Conservation (phyloP, 2,329 filamentous ascomycete genomes). For the Didymella glomerata region DNA sequence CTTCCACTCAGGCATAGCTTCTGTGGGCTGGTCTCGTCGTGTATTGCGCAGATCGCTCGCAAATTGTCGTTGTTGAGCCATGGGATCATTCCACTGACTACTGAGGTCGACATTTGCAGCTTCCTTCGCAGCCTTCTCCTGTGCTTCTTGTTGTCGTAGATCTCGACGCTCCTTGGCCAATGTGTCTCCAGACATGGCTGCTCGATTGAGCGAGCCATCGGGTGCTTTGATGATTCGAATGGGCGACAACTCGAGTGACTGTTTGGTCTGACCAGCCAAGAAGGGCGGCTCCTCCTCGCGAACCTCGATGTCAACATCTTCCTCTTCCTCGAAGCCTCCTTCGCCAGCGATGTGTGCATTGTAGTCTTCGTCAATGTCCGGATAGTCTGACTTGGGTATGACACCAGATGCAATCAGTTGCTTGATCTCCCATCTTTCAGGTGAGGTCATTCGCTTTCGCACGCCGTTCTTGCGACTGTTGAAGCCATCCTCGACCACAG, state of each 20-base stretch:
- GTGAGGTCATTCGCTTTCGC: slow-evolving; percentile 94
- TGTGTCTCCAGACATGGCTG: slow-evolving; percentile 90
- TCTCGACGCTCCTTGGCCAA: slow-evolving; percentile 91
- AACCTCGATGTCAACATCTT: slow-evolving; percentile 97
- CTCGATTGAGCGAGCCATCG: slow-evolving; percentile 96
- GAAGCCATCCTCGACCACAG: slow-evolving; percentile 70
- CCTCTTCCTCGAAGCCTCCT: slow-evolving; percentile 87
- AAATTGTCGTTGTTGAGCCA: slow-evolving; percentile 90
- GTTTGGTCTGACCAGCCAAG: slow-evolving; percentile 93
- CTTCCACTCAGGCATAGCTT: slow-evolving; percentile 92
- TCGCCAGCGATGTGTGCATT: slow-evolving; percentile 86
- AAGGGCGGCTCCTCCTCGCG: slow-evolving; percentile 97
- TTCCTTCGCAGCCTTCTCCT: slow-evolving; percentile 78
- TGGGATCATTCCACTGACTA: slow-evolving; percentile 95
- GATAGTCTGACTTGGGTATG: slow-evolving; percentile 90
- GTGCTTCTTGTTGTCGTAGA: slow-evolving; percentile 84
- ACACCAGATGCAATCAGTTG: slow-evolving; percentile 96
- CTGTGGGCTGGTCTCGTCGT: slow-evolving; percentile 66
- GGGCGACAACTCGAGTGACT: slow-evolving; percentile 91
- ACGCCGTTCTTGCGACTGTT: slow-evolving; percentile 59
- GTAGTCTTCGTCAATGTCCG: slow-evolving; percentile 93
- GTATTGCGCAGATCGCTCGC: slow-evolving; percentile 81
- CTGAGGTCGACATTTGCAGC: slow-evolving; percentile 81
- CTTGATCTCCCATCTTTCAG: slow-evolving; percentile 96
- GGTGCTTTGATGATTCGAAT: slow-evolving; percentile 97